Conservation (phyloP, 2,329 filamentous ascomycete genomes). For the Diaporthe nobilis region DNA sequence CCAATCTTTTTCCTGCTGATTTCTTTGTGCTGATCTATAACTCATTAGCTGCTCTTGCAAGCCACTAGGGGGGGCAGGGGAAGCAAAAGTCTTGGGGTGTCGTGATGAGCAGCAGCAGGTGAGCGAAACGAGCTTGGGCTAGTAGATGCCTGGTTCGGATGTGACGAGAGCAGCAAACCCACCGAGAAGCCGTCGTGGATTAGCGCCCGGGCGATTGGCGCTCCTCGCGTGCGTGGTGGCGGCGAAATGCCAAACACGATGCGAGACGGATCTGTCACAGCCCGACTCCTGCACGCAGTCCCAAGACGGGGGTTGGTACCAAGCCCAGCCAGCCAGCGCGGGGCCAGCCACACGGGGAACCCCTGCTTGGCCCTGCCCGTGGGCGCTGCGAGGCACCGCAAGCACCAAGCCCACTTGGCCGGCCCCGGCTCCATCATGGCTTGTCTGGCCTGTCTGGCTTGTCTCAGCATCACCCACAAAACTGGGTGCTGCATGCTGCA, state of each 20-base stretch:
- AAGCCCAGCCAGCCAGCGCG: not conserved
- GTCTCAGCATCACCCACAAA: slow-evolving; percentile 33
- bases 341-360: slow-evolving; percentile 4
- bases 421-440: slow-evolving; percentile 28
- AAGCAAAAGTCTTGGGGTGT: not conserved
- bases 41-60: slow-evolving; percentile 13
- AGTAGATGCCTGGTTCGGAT: slow-evolving; percentile 4
- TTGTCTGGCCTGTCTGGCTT: slow-evolving; percentile 34
- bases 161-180: not conserved
- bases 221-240: slow-evolving; percentile 39
- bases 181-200: not conserved
- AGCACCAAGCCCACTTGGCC: slow-evolving; percentile 11
- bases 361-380: not conserved
- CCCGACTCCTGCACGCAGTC: slow-evolving; percentile 45
- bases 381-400: not conserved
- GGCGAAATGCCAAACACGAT: slow-evolving; percentile 58
- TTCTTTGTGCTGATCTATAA: slow-evolving; percentile 13
- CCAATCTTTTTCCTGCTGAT: not conserved
- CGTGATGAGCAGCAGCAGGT: not conserved
- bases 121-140: slow-evolving; percentile 10
- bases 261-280: slow-evolving; percentile 67
- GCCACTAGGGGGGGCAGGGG: not conserved
- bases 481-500: not conserved
- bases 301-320: slow-evolving; percentile 20
- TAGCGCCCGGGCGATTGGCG: slow-evolving; percentile 35